phyloP scores from a whole-genome alignment of 2,329 filamentous ascomycete species.

The Aspergillus sp. region DNA sequence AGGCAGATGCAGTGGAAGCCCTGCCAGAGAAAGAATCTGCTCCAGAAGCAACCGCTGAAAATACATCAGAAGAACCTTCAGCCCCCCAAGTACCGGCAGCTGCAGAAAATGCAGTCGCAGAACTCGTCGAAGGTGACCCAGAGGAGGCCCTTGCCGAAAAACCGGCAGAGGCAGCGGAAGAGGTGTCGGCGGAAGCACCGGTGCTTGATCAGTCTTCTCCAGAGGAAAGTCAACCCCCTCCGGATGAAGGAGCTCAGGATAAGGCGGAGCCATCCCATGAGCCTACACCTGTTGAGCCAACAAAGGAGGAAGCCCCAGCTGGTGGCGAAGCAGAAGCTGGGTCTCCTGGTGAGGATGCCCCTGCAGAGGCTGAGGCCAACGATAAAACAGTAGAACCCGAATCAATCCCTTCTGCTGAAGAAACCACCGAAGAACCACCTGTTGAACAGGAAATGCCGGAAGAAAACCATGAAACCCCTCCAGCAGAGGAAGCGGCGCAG shows the following conservation, averaged over 20 bases:
- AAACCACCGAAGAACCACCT: background rate
- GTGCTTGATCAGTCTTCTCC: no score
- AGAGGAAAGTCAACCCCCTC: background rate
- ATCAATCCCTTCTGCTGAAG: background rate
- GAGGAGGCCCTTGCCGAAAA: no score
- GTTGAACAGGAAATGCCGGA: background rate
- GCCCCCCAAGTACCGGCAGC: background rate
- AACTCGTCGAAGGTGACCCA: background rate
- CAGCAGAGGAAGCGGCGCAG: conserved; percentile 13
- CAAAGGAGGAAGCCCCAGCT: background rate
- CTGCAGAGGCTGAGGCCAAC: background rate
- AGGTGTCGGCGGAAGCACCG: no score
- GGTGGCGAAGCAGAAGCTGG: background rate
- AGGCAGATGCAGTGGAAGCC: background rate
- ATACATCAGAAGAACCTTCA: background rate
- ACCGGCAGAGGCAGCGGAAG: no score
- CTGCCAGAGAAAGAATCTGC: background rate
- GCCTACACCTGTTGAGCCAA: background rate
- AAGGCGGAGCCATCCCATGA: background rate
- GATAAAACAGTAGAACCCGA: background rate
- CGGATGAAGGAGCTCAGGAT: background rate
- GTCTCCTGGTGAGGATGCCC: background rate
- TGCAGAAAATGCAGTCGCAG: background rate
- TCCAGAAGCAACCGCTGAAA: background rate
- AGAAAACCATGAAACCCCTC: conserved; percentile 9